Evolutionary conservation across 2,329 filamentous ascomycete genomes (phyloP), one percentile per base, ranked within the genome.

Genomic region (Aureobasidium sp.): DNA sequence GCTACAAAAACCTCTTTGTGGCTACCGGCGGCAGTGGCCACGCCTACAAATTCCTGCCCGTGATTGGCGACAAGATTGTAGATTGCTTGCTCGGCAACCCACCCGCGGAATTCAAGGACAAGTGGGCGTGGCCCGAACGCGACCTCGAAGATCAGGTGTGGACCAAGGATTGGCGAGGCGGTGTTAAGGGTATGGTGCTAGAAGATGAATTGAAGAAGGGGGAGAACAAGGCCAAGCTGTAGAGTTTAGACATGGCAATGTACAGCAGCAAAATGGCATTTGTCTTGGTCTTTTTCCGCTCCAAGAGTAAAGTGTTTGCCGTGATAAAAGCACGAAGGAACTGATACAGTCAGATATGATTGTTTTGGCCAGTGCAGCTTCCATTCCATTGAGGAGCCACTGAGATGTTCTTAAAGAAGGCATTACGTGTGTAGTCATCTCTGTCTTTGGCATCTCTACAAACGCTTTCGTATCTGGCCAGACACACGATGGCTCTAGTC

Each of bases 21-120:
- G 83, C 83, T 2, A 86, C 84, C 0, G 84, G 83, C 0, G 85
- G 85, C 0, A 82, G 79, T 39, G 84, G 85, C 0, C 84, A 87
- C 70, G 84, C 77, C 0, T 87, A 86, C 70, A 87, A 86, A 66
- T 86, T 84, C 63, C 68, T 85, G 53, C 84, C 84, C 0, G 80
- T 81, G 3, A 78, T 87, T 65, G 83, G 84, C 1, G 78, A 79
- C 39, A 77, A 76, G 64, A 79, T 86, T 14, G 75, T 81, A 0
- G 78, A 84, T 64, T 77, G 78, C n/a, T 69, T 85, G 8, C 73
- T 79, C 64, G 74, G 77, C 1, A 70, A 76, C 47, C 68, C 65
- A 58, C 67, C 71, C 70, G 68, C 74, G 63, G 3, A 71, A 58
- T 82, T 91, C 67, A 76, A 75, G 41, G 79, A 80, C 34, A 89